Conservation (phyloP, 345 rosid genomes). For the Heritiera littoralis region DNA sequence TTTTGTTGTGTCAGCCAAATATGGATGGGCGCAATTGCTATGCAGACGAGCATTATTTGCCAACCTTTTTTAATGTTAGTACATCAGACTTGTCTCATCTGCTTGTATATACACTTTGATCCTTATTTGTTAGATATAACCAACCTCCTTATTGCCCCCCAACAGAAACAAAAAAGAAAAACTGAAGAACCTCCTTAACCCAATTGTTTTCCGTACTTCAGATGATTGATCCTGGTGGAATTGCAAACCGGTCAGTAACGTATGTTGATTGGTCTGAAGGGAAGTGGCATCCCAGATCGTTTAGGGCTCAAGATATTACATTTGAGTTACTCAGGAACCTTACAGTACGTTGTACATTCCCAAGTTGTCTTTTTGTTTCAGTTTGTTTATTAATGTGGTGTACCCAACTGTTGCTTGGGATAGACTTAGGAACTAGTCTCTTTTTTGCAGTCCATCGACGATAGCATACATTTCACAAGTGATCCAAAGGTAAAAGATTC, state of each 20-base stretch:
- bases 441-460: slow-evolving; percentile 52
- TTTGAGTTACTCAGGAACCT: slow-evolving; percentile 54
- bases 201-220: slow-evolving; percentile 23
- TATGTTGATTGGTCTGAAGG: slow-evolving; percentile 89
- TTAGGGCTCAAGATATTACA: slow-evolving; percentile 55
- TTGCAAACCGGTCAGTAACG: slow-evolving; percentile 77
- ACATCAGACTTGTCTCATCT: background rate
- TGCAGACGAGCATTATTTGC: slow-evolving; percentile 70
- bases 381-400: background rate
- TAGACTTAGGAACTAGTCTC: background rate
- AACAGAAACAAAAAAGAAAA: background rate
- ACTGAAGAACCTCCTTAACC: background rate
- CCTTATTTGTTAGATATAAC: background rate
- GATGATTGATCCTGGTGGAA: slow-evolving; percentile 75
- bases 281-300: slow-evolving; percentile 81
- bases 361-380: background rate
- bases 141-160: background rate
- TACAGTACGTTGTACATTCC: slow-evolving; percentile 39
- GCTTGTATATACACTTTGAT: background rate
- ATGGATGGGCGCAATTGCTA: slow-evolving; percentile 72
- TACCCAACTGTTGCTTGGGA: background rate
- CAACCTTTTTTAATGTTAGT: slow-evolving; percentile 66
- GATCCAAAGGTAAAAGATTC: slow-evolving; percentile 47
- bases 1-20: slow-evolving; percentile 47
- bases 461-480: slow-evolving; percentile 60